Percentiles rank a stretch among this genome's conserved stretches.
Conservation (phyloP, 208 protist genomes). For the Acanthamoeba sp. region DNA sequence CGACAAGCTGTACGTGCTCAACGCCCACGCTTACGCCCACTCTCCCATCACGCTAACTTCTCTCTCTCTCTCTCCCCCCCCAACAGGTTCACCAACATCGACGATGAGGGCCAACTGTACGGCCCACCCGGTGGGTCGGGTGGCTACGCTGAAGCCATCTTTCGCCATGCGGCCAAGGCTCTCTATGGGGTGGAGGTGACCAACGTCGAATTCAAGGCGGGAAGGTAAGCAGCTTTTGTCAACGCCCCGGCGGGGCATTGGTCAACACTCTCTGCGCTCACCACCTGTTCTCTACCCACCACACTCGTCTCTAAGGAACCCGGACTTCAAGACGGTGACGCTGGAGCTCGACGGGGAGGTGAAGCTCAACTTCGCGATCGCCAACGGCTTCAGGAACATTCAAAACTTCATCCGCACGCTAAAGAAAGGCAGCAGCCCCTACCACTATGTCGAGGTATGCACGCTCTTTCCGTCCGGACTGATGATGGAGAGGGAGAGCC, state of each 20-base stretch:
- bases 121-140: slow-evolving; percentile 76
- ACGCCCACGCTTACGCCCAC: neutral
- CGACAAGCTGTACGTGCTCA: slow-evolving; percentile 47
- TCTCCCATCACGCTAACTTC: neutral
- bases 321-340: slow-evolving; percentile 84
- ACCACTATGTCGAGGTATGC: slow-evolving; percentile 61
- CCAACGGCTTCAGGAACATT: slow-evolving; percentile 98
- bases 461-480: no score
- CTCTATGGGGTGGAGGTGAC: slow-evolving; percentile 88
- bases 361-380: slow-evolving; percentile 91
- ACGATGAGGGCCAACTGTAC: slow-evolving; percentile 20
- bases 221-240: neutral
- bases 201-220: slow-evolving; percentile 78
- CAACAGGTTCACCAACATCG: slow-evolving; percentile 54
- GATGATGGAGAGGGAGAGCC: neutral
- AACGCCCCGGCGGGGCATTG: no score
- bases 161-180: slow-evolving; percentile 84
- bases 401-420: slow-evolving; percentile 97
- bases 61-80: neutral
- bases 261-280: neutral
- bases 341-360: slow-evolving; percentile 82
- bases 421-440: slow-evolving; percentile 84
- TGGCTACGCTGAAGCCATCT: slow-evolving; percentile 88
- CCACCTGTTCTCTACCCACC: neutral
- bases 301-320: slow-evolving; percentile 77